These are phyloP conservation scores for Eucalyptus pumila DNA, from an alignment of 345 rosid genomes.

Conservation along the genomic window DNA sequence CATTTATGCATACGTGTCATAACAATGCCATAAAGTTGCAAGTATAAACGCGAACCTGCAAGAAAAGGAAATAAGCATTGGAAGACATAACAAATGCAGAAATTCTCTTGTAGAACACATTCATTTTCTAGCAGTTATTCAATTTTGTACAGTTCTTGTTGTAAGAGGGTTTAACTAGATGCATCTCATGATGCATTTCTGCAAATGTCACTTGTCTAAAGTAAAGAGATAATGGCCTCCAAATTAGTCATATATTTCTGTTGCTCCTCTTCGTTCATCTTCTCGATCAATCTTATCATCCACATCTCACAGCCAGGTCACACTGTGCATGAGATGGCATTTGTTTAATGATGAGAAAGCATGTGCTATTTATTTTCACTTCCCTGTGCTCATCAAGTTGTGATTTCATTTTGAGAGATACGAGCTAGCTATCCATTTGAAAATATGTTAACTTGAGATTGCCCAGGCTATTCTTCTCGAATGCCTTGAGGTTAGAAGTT, in stretches of 20 bases:
- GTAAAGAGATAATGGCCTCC: not conserved
- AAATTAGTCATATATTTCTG: not conserved
- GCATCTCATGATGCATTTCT: not conserved
- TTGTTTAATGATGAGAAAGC: not conserved
- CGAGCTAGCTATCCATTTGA: not conserved
- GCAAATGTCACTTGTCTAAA: not conserved
- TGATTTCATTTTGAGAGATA: not conserved
- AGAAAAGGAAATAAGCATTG: not conserved
- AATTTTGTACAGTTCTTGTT: not conserved
- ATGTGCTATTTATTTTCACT: not conserved
- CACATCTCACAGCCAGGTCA: not conserved
- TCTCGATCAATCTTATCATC: not conserved
- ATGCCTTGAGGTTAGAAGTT: not conserved
- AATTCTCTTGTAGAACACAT: not conserved
- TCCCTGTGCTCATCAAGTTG: not conserved
- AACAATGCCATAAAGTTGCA: not conserved
- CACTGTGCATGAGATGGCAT: not conserved
- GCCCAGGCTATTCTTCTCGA: not conserved
- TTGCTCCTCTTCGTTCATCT: not conserved
- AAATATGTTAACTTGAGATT: not conserved
- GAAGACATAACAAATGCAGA: not conserved
- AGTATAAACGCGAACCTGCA: not conserved
- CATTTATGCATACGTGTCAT: not conserved
- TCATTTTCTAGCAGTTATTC: not conserved
- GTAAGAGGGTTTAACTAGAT: not conserved